Evolutionary conservation across 2,329 filamentous ascomycete species (phyloP).

Genomic region (Colletotrichum sojae): DNA sequence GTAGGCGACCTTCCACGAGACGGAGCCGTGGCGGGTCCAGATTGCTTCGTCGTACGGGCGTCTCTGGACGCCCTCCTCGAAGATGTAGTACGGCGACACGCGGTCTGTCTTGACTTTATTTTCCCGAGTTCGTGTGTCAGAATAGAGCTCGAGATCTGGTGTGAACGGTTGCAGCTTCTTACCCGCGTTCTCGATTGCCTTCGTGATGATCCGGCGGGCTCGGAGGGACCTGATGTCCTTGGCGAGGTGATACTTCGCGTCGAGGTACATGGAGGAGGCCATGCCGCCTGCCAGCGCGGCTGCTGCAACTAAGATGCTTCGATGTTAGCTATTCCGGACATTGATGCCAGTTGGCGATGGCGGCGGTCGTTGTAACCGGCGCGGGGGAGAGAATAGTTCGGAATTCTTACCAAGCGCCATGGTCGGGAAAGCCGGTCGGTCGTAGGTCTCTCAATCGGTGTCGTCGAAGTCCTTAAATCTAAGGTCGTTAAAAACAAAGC

Average conservation of each 20-base stretch:
- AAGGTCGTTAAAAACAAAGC: not conserved
- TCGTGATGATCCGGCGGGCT: conserved; percentile 49
- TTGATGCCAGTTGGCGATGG: too few relatives aligned
- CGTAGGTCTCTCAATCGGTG: not conserved
- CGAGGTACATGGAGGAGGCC: conserved; percentile 63
- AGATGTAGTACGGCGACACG: conserved; percentile 75
- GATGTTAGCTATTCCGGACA: not conserved
- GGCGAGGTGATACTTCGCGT: conserved; percentile 77
- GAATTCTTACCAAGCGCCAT: conserved; percentile 27
- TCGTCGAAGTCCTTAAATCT: not conserved
- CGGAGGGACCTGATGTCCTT: conserved; percentile 71
- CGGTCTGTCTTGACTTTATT: conserved; percentile 66
- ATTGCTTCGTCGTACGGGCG: conserved; percentile 71
- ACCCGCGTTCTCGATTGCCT: conserved; percentile 54
- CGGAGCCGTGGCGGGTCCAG: conserved; percentile 75
- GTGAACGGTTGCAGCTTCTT: not conserved
- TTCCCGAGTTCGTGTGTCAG: too few relatives aligned
- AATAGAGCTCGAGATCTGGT: too few relatives aligned
- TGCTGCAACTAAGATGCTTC: conserved; percentile 47
- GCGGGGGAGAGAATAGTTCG: not conserved
- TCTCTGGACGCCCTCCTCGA: conserved; percentile 68
- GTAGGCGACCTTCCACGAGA: conserved; percentile 71
- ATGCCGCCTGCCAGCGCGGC: conserved; percentile 54
- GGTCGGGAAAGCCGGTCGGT: not conserved
- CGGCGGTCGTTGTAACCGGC: too few relatives aligned